Percentiles rank a stretch among this genome's conserved stretches.
phyloP scores from a whole-genome alignment of 257 asterid genomes.

The Salvia miltiorrhiza region DNA sequence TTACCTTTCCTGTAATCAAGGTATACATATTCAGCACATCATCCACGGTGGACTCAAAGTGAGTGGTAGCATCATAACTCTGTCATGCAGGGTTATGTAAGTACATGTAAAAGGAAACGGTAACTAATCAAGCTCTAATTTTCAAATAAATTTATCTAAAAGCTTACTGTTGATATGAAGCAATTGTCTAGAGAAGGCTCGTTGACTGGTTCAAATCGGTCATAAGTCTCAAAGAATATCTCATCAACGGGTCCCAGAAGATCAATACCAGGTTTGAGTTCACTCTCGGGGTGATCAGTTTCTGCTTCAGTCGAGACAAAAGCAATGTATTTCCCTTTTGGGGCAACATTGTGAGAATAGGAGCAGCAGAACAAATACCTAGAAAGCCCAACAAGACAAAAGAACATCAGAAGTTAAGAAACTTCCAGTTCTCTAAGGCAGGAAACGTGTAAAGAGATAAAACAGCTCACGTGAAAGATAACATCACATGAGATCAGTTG shows the following conservation, averaged over 20 bases:
- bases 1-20: slow-evolving; percentile 64
- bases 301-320: slow-evolving; percentile 96
- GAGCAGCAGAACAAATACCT: slow-evolving; percentile 98
- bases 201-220: slow-evolving; percentile 84
- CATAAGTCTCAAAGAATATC: slow-evolving; percentile 83
- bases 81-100: slow-evolving; percentile 27
- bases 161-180: slow-evolving; percentile 83
- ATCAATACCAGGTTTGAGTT: slow-evolving; percentile 83
- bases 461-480: neutral
- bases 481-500: neutral
- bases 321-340: slow-evolving; percentile 91
- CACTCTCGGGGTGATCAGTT: slow-evolving; percentile 82
- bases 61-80: slow-evolving; percentile 72
- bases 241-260: slow-evolving; percentile 98
- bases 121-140: slow-evolving; percentile 2
- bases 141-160: slow-evolving; percentile 7
- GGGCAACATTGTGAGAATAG: slow-evolving; percentile 96
- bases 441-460: neutral
- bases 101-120: slow-evolving; percentile 10
- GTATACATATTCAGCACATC: slow-evolving; percentile 66
- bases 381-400: slow-evolving; percentile 14
- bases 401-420: slow-evolving; percentile 9
- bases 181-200: slow-evolving; percentile 86
- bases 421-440: neutral
- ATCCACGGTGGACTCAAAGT: slow-evolving; percentile 62